phyloP scores from a whole-genome alignment of 2,329 filamentous ascomycete genomes.

The Pseudogymnoascus sp. region DNA sequence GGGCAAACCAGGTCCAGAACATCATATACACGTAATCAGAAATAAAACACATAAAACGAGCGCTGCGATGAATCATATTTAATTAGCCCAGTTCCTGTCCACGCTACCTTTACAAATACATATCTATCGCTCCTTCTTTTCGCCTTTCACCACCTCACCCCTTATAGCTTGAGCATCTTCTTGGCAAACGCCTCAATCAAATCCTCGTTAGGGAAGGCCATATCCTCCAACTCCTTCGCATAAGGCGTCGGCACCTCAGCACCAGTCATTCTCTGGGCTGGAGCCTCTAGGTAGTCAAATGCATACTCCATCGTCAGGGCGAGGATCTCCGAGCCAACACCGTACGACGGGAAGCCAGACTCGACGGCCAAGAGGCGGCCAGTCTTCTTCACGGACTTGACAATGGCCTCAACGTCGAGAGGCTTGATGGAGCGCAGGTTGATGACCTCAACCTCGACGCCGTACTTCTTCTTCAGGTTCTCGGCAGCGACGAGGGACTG shows the following conservation, averaged over 20 bases:
- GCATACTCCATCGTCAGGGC: slow-evolving; percentile 95
- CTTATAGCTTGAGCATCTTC: slow-evolving; percentile 79
- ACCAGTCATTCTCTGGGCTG: slow-evolving; percentile 88
- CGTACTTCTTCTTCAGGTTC: slow-evolving; percentile 91
- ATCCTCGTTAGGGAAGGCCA: slow-evolving; percentile 87
- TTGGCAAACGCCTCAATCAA: slow-evolving; percentile 82
- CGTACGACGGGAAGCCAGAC: slow-evolving; percentile 93
- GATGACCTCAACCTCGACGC: slow-evolving; percentile 91
- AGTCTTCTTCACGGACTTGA: slow-evolving; percentile 99
- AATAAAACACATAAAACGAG: background rate
- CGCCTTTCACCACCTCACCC: slow-evolving; percentile 11
- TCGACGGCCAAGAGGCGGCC: slow-evolving; percentile 85
- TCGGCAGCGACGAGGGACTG: slow-evolving; percentile 85
- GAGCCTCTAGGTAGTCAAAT: slow-evolving; percentile 94
- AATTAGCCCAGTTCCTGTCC: slow-evolving; percentile 7
- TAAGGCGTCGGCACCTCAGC: slow-evolving; percentile 97
- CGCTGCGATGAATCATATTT: slow-evolving; percentile 5
- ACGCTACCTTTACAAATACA: slow-evolving; percentile 8
- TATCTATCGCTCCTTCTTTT: background rate
- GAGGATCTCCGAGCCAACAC: slow-evolving; percentile 86
- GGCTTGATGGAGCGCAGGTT: slow-evolving; percentile 98
- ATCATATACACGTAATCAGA: background rate
- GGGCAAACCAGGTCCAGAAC: background rate
- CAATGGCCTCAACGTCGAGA: slow-evolving; percentile 86
- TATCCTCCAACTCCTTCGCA: slow-evolving; percentile 83